A percentile compares a stretch with the other conserved stretches of the same genome.
These are phyloP conservation scores for Auriscalpium vulgare DNA, from an alignment of 768 basidiomycete genomes.

Conservation along the genomic window DNA sequence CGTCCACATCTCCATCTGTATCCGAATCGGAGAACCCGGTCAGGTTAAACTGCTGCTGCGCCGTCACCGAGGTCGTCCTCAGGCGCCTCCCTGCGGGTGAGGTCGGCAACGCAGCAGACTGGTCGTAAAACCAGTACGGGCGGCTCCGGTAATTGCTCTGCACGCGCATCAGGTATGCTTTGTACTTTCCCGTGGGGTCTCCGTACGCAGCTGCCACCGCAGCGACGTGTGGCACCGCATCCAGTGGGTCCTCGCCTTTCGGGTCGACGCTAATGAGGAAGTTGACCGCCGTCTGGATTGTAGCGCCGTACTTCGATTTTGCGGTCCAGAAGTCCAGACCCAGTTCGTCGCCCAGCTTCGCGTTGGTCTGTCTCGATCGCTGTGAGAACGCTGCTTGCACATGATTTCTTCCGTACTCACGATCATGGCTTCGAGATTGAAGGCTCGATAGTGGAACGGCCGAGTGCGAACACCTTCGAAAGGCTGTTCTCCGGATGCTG, in stretches of 20 bases:
- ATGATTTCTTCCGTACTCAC: constrained; percentile 24
- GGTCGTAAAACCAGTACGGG: constrained; percentile 43
- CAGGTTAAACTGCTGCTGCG: background rate
- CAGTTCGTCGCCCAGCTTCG: constrained; percentile 45
- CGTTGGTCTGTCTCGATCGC: constrained; percentile 31
- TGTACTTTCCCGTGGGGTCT: constrained; percentile 44
- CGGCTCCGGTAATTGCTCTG: constrained; percentile 26
- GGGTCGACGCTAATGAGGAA: constrained; percentile 36
- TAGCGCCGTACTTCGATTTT: constrained; percentile 40
- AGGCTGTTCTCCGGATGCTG: constrained; percentile 46
- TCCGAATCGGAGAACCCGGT: background rate
- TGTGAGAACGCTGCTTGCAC: too few species aligned
- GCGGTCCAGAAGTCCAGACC: constrained; percentile 40
- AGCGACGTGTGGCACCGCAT: constrained; percentile 42
- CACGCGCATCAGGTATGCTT: constrained; percentile 31
- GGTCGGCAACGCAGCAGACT: constrained; percentile 31
- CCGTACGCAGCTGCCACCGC: constrained; percentile 46
- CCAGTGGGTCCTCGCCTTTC: constrained; percentile 30
- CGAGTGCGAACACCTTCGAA: constrained; percentile 47
- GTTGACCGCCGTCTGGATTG: constrained; percentile 46
- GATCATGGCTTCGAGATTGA: constrained; percentile 52
- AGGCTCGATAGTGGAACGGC: constrained; percentile 50
- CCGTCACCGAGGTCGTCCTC: background rate
- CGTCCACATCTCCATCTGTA: background rate
- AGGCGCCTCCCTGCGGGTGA: constrained; percentile 23